Base-by-base conservation (phyloP, 306 rosid genomes). In the Sphenostylis stenocarpa region DNA sequence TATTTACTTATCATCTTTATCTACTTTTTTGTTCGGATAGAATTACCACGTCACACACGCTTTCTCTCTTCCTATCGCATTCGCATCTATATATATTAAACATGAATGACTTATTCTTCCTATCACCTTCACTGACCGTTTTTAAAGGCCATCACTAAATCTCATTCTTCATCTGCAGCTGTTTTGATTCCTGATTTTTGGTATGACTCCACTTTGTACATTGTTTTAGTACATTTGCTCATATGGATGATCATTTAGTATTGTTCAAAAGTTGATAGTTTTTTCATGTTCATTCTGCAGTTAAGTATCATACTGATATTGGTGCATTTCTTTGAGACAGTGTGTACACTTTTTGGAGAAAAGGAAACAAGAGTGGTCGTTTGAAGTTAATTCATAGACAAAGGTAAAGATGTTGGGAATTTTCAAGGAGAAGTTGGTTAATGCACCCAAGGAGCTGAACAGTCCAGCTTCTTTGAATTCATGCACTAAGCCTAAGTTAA, bases 361-460 rank as follows among this genome's bases (percentile, higher is more conserved):
- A 33, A 33, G 38, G 8, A 33, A 33, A 5, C 38, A 33, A 33
- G 34, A 31, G 34, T 31, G 34, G 34, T 31, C 39, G 7, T 36
- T 36, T 2, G 39, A 36, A 6, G 33, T 39, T 47, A 43, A 61
- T 10, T 20, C 17, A 43, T 19, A 0, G 19, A 21, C 0, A 38
- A 43, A 75, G 39, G 72, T 69, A 60, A 52, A 52, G 14, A 28
- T 95, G 98, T 88, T 92, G 79, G 93, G 92, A 1, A 89, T 95
- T 82, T 95, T 95, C 92, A 89, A 87, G 81, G 89, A 87, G 66
- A 91, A 77, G 31, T 79, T 89, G 80, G 95, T 88, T 9, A 84
- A 87, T 49, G 93, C 98, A 69, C 98, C 98, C 0, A 83, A 89
- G 84, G 98, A 95, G 90, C 92, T 95, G 29, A 79, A 90, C n/a